Conservation (phyloP, 805 yeast genomes). For the Candida lessepsii region DNA sequence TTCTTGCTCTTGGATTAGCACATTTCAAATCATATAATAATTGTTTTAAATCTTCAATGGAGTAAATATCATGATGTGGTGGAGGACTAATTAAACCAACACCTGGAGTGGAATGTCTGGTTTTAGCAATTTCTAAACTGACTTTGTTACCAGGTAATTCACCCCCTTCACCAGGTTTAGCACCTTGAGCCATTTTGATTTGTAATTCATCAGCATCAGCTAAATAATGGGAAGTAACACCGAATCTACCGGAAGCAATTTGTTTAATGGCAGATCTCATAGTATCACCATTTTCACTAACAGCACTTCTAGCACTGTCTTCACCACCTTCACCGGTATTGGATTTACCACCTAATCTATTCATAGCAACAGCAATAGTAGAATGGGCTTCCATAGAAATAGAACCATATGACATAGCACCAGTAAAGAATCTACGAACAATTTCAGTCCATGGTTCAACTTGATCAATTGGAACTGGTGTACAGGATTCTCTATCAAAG, state of each 20-base stretch:
- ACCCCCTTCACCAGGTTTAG: slow-evolving; percentile 99
- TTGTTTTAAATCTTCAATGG: slow-evolving; percentile 96
- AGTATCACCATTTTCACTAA: slow-evolving; percentile 85
- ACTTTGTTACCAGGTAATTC: slow-evolving; percentile 96
- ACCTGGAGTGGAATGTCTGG: slow-evolving; percentile 95
- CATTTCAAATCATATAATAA: slow-evolving; percentile 95
- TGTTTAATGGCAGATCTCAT: slow-evolving; percentile 99
- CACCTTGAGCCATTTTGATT: slow-evolving; percentile 99
- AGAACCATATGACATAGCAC: slow-evolving; percentile 99
- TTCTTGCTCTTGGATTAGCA: slow-evolving; percentile 94
- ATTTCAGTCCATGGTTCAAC: slow-evolving; percentile 99
- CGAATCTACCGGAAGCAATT: slow-evolving; percentile 96
- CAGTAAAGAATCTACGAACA: slow-evolving; percentile 96
- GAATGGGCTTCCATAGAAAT: slow-evolving; percentile 98
- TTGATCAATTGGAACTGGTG: slow-evolving; percentile 89
- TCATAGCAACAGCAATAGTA: slow-evolving; percentile 97
- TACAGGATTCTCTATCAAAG: slow-evolving; percentile 71
- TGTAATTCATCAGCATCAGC: slow-evolving; percentile 97
- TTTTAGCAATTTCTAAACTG: slow-evolving; percentile 80
- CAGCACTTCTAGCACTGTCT: slow-evolving; percentile 84
- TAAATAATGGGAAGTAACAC: slow-evolving; percentile 92
- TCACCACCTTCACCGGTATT: slow-evolving; percentile 99
- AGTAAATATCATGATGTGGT: slow-evolving; percentile 97
- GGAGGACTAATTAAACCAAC: slow-evolving; percentile 98
- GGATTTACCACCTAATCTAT: slow-evolving; percentile 94